Evolutionary conservation across 2,329 filamentous ascomycete species (phyloP), one percentile per base, ranked within the genome.

Genomic region (Blastomyces parvus): DNA sequence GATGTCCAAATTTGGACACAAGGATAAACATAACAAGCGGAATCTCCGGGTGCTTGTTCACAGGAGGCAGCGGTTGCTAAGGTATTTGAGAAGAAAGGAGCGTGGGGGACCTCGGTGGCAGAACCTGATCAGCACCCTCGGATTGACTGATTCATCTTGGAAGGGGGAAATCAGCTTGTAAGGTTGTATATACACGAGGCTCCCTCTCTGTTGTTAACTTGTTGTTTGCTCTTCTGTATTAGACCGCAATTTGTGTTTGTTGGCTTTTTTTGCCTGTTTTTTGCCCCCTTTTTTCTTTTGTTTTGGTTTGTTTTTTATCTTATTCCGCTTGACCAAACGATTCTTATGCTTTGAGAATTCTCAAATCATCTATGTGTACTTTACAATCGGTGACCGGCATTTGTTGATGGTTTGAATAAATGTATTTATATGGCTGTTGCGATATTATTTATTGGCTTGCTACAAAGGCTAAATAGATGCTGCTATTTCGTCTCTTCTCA

Each of bases 21-120:
- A 88, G 74, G 94, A 99, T 74, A 96, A 95, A 81, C 85, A 91
- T 74, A 97, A 97, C 79, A 96, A 95, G 84, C 84, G 92, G 65
- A 96, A 96, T 76, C 73, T 99, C 74, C 83, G 91, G 67, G 71
- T 96, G 66, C 80, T 99, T 72, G 88, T 96, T 61, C 94, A 99
- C 76, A 87, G 86, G 74, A 83, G 94, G 73, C 93, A 97, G 78
- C 96, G 90, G 81, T 78, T 96, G 67, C 77, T 99, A 72, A 84
- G 83, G 69, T 99, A 99, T 77, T 81, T 99, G 81, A 84, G 91
- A 77, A 84, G 82, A 69, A 96, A 92, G 80, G 95, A 99, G 78
- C 85, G 91, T 67, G 94, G 94, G 64, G 92, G 94, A 61, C 88
- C 90, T 63, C 83, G 95, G 74, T 99, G 92, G 90, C 86, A 88